A percentile compares a stretch with the other conserved stretches of the same genome.
These are phyloP conservation scores for Basidiobolus meristosporus DNA, from an alignment of 371 early-diverging fungal genomes.

Conservation along the genomic window DNA sequence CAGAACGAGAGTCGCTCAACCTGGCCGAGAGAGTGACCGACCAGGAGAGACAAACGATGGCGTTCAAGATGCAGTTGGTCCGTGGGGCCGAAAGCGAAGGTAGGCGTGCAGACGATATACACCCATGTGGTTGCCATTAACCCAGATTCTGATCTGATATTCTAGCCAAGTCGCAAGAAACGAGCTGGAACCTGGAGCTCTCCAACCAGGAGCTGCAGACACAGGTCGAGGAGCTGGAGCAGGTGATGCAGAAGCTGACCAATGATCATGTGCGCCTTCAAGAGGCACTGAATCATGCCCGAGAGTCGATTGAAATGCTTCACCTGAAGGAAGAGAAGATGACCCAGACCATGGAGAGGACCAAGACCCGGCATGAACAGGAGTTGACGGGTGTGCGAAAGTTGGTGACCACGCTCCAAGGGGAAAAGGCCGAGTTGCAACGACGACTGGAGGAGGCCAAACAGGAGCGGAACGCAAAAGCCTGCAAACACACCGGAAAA, in stretches of 20 bases:
- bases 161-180: conserved; percentile 21
- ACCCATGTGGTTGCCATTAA: too few species aligned
- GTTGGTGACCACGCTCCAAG: conserved; percentile 28
- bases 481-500: too few species aligned
- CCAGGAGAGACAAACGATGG: too few species aligned
- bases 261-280: conserved; percentile 31
- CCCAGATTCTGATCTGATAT: too few species aligned
- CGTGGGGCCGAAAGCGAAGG: too few species aligned
- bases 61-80: too few species aligned
- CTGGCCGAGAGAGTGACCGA: too few species aligned
- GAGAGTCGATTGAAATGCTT: conserved; percentile 34
- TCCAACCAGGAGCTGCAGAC: conserved; percentile 29
- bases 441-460: conserved; percentile 31
- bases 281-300: conserved; percentile 21
- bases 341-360: conserved; percentile 19
- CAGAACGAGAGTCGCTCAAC: too few species aligned
- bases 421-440: conserved; percentile 34
- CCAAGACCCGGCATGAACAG: conserved; percentile 39
- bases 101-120: too few species aligned
- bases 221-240: conserved; percentile 2
- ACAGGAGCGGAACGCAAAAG: too few species aligned
- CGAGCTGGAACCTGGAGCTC: conserved; percentile 34
- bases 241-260: conserved; percentile 11
- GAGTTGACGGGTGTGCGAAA: conserved; percentile 37
- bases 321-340: conserved; percentile 39